phyloP scores from a whole-genome alignment of 441 rosid species.

The Lepidium campestre region DNA sequence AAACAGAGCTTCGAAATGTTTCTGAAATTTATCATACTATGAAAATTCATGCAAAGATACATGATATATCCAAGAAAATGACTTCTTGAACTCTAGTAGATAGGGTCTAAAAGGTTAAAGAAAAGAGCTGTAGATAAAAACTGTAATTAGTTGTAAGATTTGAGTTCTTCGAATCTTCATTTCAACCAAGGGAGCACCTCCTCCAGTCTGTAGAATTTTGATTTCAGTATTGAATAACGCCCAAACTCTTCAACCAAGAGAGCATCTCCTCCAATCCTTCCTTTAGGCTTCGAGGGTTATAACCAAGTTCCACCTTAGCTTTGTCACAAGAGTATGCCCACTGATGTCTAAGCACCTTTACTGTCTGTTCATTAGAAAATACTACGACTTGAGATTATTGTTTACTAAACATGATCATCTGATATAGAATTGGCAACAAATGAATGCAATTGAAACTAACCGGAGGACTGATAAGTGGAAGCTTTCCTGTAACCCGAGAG shows the following conservation, averaged over 20 bases:
- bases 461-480: conserved; percentile 85
- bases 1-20: neutral
- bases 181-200: conserved; percentile 79
- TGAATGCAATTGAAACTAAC: conserved; percentile 28
- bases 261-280: conserved; percentile 76
- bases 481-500: conserved; percentile 73
- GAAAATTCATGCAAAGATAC: neutral
- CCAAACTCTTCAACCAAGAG: conserved; percentile 71
- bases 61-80: neutral
- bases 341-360: conserved; percentile 60
- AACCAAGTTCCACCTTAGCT: conserved; percentile 70
- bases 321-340: conserved; percentile 86
- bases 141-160: neutral
- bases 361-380: conserved; percentile 40
- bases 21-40: neutral
- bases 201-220: conserved; percentile 31
- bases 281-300: conserved; percentile 65
- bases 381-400: neutral
- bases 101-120: no score
- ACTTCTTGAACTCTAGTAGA: neutral
- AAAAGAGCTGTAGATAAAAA: neutral
- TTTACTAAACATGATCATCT: neutral
- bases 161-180: neutral
- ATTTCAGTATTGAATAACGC: conserved; percentile 50
- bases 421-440: neutral